Evolutionary conservation across 2,329 filamentous ascomycete species (phyloP).

Genomic region (Thielaviopsis euricoi): DNA sequence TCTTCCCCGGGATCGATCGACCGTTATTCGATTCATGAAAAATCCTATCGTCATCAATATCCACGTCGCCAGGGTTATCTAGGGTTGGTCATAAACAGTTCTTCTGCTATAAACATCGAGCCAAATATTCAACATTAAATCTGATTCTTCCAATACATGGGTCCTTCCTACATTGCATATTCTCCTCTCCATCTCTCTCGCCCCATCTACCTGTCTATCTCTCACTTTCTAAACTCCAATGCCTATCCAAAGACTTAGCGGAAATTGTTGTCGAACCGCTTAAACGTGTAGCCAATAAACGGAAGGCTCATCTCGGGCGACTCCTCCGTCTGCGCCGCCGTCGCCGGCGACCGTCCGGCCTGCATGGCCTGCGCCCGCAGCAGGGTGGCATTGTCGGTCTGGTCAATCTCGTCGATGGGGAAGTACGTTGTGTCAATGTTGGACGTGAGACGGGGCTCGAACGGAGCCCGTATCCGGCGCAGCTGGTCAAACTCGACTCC

Average conservation of each 20-base stretch:
- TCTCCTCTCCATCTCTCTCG: too few relatives aligned
- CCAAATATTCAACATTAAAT: slow-evolving; percentile 1
- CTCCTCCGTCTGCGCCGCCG: slow-evolving; percentile 36
- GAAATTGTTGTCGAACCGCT: slow-evolving; percentile 72
- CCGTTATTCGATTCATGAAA: too few relatives aligned
- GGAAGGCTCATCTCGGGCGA: slow-evolving; percentile 76
- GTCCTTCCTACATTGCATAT: not conserved
- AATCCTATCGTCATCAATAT: too few relatives aligned
- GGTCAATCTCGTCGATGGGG: slow-evolving; percentile 95
- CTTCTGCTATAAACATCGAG: too few relatives aligned
- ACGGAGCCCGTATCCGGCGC: slow-evolving; percentile 83
- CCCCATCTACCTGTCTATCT: too few relatives aligned
- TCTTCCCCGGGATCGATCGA: too few relatives aligned
- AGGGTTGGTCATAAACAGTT: too few relatives aligned
- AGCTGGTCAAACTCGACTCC: slow-evolving; percentile 90
- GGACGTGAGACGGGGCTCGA: slow-evolving; percentile 82
- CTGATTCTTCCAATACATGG: not conserved
- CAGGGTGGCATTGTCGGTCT: slow-evolving; percentile 80
- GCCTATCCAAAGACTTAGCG: slow-evolving; percentile 23
- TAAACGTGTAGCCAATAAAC: slow-evolving; percentile 90
- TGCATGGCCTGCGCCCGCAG: slow-evolving; percentile 70
- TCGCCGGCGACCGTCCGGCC: slow-evolving; percentile 31
- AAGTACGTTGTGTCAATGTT: slow-evolving; percentile 97
- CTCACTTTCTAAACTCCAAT: too few relatives aligned
- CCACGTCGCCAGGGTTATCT: too few relatives aligned